These are phyloP conservation scores for Hymenoscyphus fraxineus DNA, from an alignment of 2,329 filamentous ascomycete genomes.

Conservation along the genomic window DNA sequence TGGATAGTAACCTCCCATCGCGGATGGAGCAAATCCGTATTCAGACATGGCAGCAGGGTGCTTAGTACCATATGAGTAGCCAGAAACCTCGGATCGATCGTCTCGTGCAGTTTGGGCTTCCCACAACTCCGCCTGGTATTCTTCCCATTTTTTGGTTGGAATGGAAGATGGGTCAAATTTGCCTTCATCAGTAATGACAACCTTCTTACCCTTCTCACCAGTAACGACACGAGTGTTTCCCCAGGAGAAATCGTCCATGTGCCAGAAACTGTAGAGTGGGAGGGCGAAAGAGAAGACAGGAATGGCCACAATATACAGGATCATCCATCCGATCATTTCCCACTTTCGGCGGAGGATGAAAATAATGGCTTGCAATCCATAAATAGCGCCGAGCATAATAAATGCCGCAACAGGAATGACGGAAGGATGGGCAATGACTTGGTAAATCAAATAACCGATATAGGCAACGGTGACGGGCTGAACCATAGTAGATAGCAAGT, in stretches of 20 bases:
- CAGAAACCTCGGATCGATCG: constrained; percentile 81
- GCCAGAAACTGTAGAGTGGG: constrained; percentile 94
- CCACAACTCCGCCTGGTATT: constrained; percentile 97
- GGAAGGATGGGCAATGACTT: constrained; percentile 56
- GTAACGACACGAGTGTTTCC: constrained; percentile 97
- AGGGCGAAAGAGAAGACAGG: constrained; percentile 88
- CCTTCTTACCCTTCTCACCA: constrained; percentile 86
- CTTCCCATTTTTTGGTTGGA: constrained; percentile 98
- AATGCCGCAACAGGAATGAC: constrained; percentile 81
- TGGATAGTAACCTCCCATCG: constrained; percentile 35
- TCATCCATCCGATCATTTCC: constrained; percentile 99
- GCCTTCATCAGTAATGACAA: constrained; percentile 93
- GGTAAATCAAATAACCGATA: constrained; percentile 82
- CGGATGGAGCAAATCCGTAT: constrained; percentile 60
- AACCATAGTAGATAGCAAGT: constrained; percentile 85
- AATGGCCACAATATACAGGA: constrained; percentile 87
- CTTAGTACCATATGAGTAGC: constrained; percentile 91
- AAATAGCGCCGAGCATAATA: constrained; percentile 88
- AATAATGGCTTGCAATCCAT: constrained; percentile 93
- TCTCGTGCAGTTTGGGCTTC: constrained; percentile 78
- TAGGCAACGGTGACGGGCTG: constrained; percentile 90
- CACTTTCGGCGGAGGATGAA: constrained; percentile 96
- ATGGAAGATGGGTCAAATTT: constrained; percentile 93
- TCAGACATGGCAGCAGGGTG: constrained; percentile 58
- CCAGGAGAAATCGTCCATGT: constrained; percentile 99